Percentiles rank a stretch among this genome's conserved stretches.
Conservation (phyloP, 2,329 filamentous ascomycete species). For the Pyrenochaeta sp. region DNA sequence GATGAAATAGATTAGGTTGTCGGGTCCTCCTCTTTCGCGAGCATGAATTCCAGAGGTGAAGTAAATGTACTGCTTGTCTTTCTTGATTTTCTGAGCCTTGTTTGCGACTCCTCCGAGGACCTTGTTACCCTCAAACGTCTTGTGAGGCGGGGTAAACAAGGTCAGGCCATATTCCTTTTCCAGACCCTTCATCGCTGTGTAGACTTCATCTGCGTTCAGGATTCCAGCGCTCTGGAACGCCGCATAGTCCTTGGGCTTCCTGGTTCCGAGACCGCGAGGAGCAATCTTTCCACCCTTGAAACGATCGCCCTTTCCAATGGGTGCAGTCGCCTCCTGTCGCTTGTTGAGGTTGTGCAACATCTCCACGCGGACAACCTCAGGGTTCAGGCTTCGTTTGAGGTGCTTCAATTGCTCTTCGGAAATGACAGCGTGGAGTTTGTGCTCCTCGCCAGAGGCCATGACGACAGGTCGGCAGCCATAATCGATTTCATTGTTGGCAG, state of each 20-base stretch:
- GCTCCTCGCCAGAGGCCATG: constrained; percentile 32
- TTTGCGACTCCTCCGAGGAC: constrained; percentile 51
- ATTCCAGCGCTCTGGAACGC: constrained; percentile 48
- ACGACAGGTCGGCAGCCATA: constrained; percentile 45
- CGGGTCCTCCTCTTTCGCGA: constrained; percentile 65
- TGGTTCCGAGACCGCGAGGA: constrained; percentile 53
- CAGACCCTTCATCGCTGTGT: constrained; percentile 54
- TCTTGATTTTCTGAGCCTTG: constrained; percentile 54
- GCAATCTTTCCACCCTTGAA: constrained; percentile 53
- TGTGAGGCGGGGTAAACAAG: constrained; percentile 53
- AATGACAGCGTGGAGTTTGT: constrained; percentile 43
- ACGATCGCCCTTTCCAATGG: constrained; percentile 50
- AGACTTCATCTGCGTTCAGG: constrained; percentile 56
- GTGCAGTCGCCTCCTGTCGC: constrained; percentile 35
- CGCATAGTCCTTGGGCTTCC: constrained; percentile 37
- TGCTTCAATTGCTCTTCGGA: constrained; percentile 29
- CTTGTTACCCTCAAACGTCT: constrained; percentile 52
- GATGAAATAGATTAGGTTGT: constrained; percentile 65
- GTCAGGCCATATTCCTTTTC: constrained; percentile 53
- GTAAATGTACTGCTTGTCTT: constrained; percentile 58
- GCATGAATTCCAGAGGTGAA: constrained; percentile 64
- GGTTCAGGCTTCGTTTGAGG: constrained; percentile 32
- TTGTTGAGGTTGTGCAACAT: constrained; percentile 35
- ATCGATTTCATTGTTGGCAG: constrained; percentile 38
- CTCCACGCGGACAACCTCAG: constrained; percentile 30